phyloP scores from a whole-genome alignment of 106 monocot genomes.

The Cymbidium sinense region DNA sequence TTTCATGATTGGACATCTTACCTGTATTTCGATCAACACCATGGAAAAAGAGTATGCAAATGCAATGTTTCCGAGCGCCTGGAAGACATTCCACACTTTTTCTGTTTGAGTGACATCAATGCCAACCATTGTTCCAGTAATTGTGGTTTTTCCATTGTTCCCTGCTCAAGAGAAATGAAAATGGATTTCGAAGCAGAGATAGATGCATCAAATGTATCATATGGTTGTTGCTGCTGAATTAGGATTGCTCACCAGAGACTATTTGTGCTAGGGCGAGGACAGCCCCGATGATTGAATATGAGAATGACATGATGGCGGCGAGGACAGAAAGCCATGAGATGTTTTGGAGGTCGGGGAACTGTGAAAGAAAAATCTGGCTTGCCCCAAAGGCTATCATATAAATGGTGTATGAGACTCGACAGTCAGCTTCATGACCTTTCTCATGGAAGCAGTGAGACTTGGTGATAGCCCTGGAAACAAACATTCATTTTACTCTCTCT shows the following conservation, averaged over 20 bases:
- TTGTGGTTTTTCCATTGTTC: slow-evolving; percentile 16
- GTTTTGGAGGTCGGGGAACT: slow-evolving; percentile 49
- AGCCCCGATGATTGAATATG: slow-evolving; percentile 43
- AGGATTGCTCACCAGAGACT: slow-evolving; percentile 24
- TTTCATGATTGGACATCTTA: not conserved
- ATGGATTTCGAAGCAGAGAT: not conserved
- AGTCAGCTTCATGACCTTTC: slow-evolving; percentile 37
- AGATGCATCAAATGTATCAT: not conserved
- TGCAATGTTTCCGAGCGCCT: slow-evolving; percentile 55
- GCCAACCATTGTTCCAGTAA: slow-evolving; percentile 42
- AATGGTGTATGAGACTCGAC: slow-evolving; percentile 20
- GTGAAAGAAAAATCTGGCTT: slow-evolving; percentile 50
- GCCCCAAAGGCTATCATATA: slow-evolving; percentile 55
- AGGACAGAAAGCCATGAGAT: slow-evolving; percentile 47
- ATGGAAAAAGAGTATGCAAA: slow-evolving; percentile 48
- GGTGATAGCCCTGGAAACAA: slow-evolving; percentile 27
- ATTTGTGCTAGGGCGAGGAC: slow-evolving; percentile 33
- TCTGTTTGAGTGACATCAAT: slow-evolving; percentile 21
- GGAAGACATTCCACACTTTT: slow-evolving; percentile 44
- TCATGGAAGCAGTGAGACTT: slow-evolving; percentile 56
- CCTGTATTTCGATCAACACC: slow-evolving; percentile 53
- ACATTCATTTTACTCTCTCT: not conserved
- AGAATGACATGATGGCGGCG: slow-evolving; percentile 65
- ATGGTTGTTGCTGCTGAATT: not conserved
- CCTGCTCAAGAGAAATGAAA: slow-evolving; percentile 14